phyloP scores from a whole-genome alignment of 75 land plant genomes.

The Pseudotsuga menziesii region DNA sequence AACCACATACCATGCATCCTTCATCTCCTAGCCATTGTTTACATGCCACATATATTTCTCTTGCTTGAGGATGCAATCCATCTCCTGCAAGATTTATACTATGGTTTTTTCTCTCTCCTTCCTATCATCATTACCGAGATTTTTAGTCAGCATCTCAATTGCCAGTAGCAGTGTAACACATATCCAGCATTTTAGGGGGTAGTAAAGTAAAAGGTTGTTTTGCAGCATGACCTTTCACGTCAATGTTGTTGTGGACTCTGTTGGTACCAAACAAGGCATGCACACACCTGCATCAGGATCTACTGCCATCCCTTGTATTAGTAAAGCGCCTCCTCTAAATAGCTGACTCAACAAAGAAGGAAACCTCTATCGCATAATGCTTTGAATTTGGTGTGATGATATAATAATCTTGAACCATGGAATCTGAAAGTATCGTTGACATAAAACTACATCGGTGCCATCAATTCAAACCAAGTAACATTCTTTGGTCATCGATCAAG shows the following conservation, averaged over 20 bases:
- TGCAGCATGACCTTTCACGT: not conserved
- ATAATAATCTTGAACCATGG: not conserved
- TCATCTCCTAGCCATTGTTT: not conserved
- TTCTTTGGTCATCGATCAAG: too few relatives aligned
- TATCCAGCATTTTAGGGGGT: not conserved
- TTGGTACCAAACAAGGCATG: not conserved
- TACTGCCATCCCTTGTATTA: not conserved
- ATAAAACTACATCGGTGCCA: too few relatives aligned
- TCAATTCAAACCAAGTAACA: too few relatives aligned
- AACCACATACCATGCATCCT: not conserved
- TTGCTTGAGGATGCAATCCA: too few relatives aligned
- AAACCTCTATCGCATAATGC: not conserved
- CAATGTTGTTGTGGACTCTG: not conserved
- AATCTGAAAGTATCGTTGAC: not conserved
- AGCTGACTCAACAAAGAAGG: not conserved
- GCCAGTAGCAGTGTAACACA: not conserved
- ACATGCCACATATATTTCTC: not conserved
- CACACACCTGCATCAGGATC: not conserved
- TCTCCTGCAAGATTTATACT: too few relatives aligned
- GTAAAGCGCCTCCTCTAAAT: not conserved
- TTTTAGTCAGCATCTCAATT: not conserved
- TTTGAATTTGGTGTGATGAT: not conserved
- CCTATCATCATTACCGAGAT: not conserved
- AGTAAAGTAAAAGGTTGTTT: not conserved
- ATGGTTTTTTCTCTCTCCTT: not conserved